Evolutionary conservation across 129 eudicot genomes (phyloP), one percentile per base, ranked within the genome.

Genomic region (Artemisia tridentata): DNA sequence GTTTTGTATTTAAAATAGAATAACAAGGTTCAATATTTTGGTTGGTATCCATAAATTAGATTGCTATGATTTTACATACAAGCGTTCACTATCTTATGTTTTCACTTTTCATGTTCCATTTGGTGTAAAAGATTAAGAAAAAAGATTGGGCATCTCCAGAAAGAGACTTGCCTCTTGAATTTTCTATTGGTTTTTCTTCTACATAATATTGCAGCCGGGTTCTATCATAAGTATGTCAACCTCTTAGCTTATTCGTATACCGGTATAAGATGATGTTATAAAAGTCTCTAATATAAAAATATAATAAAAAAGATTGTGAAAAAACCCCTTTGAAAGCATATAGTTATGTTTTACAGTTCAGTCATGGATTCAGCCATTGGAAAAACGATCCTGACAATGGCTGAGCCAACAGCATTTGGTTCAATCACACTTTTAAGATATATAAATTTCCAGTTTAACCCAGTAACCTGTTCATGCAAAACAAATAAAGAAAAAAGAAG

Each of bases 391-490:
- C 23, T 56, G 13, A 15, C 17, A 7, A 15, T 7, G 56, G 56
- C 17, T 19, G 17, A 51, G 13, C 19, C 7, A 3, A 7, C 45
- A 1, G n/a, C 20, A 13, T 60, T 60, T 60, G 65, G 43, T 34
- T 16, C 25, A n/a, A 38, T 16, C 1, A 38, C 3, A 63, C 49
- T 63, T 63, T 9, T 38, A 63, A 63, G 6, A 15, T 60, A n/a
- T 38, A 7, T 21, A 63, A 15, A 63, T 15, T 34, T 34, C 8
- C 41, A 60, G 46, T 21, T 60, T 17, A 23, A 41, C 31, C 31
- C 65, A 13, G 38, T 62, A 61, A 62, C 16, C 10, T n/a, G 41
- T 63, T 34, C 38, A 43, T 20, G 47, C 64, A 57, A 68, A 63
- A 70, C 58, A 2, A 19, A 55, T 15, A 18, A 52, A 20, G 20